Percentiles rank a stretch among this genome's conserved stretches.
These are phyloP conservation scores for Achaetomiella virescens DNA, from an alignment of 495 filamentous ascomycete species.

Conservation along the genomic window DNA sequence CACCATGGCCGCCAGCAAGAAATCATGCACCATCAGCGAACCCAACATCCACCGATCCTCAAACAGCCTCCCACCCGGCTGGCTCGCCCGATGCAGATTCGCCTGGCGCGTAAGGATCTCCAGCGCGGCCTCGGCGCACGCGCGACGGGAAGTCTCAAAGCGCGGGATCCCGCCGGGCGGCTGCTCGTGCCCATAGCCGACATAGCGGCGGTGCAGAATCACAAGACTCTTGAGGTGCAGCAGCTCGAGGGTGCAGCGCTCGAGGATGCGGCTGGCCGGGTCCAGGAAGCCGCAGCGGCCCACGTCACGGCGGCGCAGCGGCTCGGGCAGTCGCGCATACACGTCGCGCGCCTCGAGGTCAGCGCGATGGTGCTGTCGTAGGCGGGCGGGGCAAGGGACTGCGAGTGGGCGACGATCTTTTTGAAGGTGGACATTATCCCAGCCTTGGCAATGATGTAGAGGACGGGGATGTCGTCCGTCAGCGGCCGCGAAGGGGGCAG, in stretches of 20 bases:
- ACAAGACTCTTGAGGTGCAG: not conserved
- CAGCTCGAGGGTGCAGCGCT: not conserved
- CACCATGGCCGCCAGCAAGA: slow-evolving; percentile 2
- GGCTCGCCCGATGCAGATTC: not conserved
- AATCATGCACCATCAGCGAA: slow-evolving; percentile 1
- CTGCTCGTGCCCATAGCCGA: not conserved
- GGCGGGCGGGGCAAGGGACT: not conserved
- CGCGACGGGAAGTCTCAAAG: not conserved
- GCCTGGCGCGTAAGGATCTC: not conserved
- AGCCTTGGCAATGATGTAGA: slow-evolving; percentile 1
- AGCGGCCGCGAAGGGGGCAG: not conserved
- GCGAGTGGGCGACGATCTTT: not conserved
- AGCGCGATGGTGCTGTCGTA: not conserved
- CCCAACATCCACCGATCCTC: not conserved
- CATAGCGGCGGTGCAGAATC: not conserved
- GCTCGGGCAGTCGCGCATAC: not conserved
- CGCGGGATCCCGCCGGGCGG: too few relatives aligned
- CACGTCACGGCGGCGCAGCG: not conserved
- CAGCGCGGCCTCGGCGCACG: not conserved
- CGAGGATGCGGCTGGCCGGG: not conserved
- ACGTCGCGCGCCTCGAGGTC: not conserved
- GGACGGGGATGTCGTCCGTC: not conserved
- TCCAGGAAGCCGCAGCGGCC: not conserved
- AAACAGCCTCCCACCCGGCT: not conserved
- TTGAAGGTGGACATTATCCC: not conserved